These are phyloP conservation scores for Acaromyces ingoldii DNA, from an alignment of 1,284 basidiomycete genomes.

Conservation along the genomic window DNA sequence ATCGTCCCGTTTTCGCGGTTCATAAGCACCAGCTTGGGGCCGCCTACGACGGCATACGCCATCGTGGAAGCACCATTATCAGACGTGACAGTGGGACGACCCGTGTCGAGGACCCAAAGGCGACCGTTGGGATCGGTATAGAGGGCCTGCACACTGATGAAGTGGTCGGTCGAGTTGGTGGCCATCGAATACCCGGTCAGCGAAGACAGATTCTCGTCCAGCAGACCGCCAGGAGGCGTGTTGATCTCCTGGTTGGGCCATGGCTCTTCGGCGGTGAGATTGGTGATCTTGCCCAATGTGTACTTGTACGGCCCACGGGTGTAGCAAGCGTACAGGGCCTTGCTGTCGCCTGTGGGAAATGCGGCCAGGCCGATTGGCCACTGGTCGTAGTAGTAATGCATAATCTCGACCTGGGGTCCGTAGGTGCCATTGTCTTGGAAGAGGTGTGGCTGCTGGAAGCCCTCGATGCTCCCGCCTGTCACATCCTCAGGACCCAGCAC, in stretches of 20 bases:
- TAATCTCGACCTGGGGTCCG: constrained; percentile 4
- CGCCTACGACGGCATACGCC: constrained; percentile 6
- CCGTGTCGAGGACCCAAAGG: constrained; percentile 14
- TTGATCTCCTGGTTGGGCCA: constrained; percentile 9
- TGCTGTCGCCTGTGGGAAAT: not conserved
- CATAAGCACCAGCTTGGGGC: constrained; percentile 9
- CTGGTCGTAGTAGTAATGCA: constrained; percentile 7
- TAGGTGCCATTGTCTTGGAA: constrained; percentile 4
- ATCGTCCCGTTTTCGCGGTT: constrained; percentile 3
- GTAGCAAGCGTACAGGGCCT: not conserved
- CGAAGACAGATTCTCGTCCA: not conserved
- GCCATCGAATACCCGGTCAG: not conserved
- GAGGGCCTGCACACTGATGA: not conserved
- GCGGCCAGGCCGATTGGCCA: constrained; percentile 3
- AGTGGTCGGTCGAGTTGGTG: not conserved
- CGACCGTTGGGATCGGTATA: not conserved
- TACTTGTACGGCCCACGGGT: not conserved
- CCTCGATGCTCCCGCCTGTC: too few species aligned
- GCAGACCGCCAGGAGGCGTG: not conserved
- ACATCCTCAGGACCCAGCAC: too few species aligned
- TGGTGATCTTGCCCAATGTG: constrained; percentile 11
- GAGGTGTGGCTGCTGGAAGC: not conserved
- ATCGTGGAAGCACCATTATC: not conserved
- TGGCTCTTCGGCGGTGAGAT: constrained; percentile 8
- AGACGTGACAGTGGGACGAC: constrained; percentile 8